Evolutionary conservation across 352 stramenopile genomes (phyloP), one percentile per base, ranked within the genome.

Genomic region (Phytophthora sansomeana): DNA sequence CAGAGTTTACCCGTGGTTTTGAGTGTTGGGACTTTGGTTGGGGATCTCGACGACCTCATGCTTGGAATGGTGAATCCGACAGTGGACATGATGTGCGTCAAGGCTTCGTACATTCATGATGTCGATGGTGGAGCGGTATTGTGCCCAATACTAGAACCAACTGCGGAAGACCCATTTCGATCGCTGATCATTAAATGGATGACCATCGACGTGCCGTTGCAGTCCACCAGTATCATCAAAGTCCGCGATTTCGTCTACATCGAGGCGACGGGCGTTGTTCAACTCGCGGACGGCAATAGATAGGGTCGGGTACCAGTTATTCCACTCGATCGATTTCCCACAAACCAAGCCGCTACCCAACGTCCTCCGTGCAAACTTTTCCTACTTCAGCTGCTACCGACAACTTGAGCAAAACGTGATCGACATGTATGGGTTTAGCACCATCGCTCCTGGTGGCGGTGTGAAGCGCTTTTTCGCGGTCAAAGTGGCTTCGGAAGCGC

Each of bases 241-340:
- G 78, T 13, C 21, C 68, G 68, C 1, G 72, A 80, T 57, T 80
- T 69, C 24, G 56, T 75, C 5, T 72, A 61, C 38, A 72, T 90
- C n/a, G 60, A 78, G 28, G 60, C 61, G 6, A 78, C 63, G 0
- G 76, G 76, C 1, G 46, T 80, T 10, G 4, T 57, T 6, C 43
- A 72, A 17, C 51, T 53, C 10, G 28, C 19, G 4, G 57, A 66
- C 10, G 72, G 75, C 0, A 60, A 73, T 5, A 69, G 72, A n/a
- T n/a, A n/a, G n/a, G 17, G 60, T 74, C 11, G 72, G 72, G 6
- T 83, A 80, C 53, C 67, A 74, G 10, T 53, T 80, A 38, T 46
- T 78, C 13, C 66, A 78, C 36, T 80, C 75, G 16, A 51, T 84
- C 38, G 66, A 81, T 30, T 74, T 87, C 16, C 54, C 69, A 2